Base-by-base conservation (phyloP, 208 protist species). In the Leishmania martiniquensis region DNA sequence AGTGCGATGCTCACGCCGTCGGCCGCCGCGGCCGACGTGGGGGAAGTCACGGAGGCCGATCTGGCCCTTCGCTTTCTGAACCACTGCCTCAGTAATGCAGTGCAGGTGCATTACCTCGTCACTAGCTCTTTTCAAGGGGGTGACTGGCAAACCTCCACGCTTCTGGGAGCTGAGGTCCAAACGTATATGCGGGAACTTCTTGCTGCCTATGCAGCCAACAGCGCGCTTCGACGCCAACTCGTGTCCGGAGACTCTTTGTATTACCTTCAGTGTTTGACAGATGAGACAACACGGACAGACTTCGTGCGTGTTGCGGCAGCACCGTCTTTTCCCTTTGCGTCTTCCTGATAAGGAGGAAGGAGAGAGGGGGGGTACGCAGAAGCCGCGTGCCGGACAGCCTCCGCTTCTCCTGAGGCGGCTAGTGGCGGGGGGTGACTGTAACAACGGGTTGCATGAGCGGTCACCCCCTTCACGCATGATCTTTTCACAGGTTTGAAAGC, bases 181-280 rank as follows among this genome's bases (percentile, higher is more conserved):
- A 4, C 49, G 9, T 97, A 97, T 75, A 80, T 97, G 52, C 22
- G 59, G 0, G 62, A 76, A 37, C 44, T 97, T 25, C 76, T 91
- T 60, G 59, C 76, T 15, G 87, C 84, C 72, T 97, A 92, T 76
- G 76, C 78, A 1, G 54, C 81, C 22, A 94, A 77, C 67, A 60
- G 76, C 52, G 78, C 78, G 4, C 74, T 92, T 42, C 88, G 91
- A 9, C 54, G 66, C 39, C 85, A 81, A 37, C 67, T 97, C 5
- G 54, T 62, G 29, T 89, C 85, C 6, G 81, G 76, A 22, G 74
- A 80, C 20, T 84, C 83, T 5, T 70, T 97, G 34, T 85, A 91
- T 51, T 95, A 87, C 72, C 81, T 97, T 32, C 85, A 91, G 75
- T 95, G 91, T 80, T 83, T 97, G 39, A 94, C 85, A 2, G 87